Base-by-base conservation (phyloP, 257 asterid species). In the Jacaranda mimosifolia region DNA sequence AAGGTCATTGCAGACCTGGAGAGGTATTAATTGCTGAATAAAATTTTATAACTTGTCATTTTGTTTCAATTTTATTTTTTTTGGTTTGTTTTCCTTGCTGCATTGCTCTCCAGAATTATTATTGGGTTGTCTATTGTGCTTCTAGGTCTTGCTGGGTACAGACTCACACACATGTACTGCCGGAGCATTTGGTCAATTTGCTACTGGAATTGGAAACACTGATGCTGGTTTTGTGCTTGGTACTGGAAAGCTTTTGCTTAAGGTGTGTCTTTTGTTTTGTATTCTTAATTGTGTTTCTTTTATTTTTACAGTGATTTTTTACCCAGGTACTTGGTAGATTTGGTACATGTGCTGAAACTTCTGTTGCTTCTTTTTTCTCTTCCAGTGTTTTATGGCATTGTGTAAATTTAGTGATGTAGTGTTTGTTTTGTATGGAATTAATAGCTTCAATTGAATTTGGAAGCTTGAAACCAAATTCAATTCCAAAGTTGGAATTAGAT, bases 1-100 rank as follows among this genome's bases (percentile, higher is more conserved):
- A 96, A 88, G 99, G 99, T 75, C 97, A 96, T 83, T 93, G 97
- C 89, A 80, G 97, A 81, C 98, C 98, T 38, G 97, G 98, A 81
- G 98, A 96, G 97, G 98, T 96, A 78, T 42, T 48, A 56, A 45
- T 73, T 66, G 6, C 19, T 62, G 4, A 62, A 64, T 69, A 6
- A 32, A 55, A 52, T 55, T 68, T 60, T 9, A 8, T 0, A 13
- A 62, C 14, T 59, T 13, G 4, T 71, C 5, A 56, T n/a, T 7
- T 3, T 5, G 7, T n/a, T 17, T 55, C 11, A 3, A n/a, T 55
- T 15, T 55, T 53, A 13, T 52, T 52, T 15, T 52, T 11, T 12
- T 14, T 14, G 12, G 5, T 17, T 19, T 53, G 7, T 3, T 5
- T 56, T 56, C 15, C 12, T 9, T 6, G 48, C 40, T 19, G 10